Percentiles rank a stretch among this genome's conserved stretches.
Evolutionary conservation across 345 rosid genomes (phyloP).

Genomic region (Psidium friedrichsthalianum): DNA sequence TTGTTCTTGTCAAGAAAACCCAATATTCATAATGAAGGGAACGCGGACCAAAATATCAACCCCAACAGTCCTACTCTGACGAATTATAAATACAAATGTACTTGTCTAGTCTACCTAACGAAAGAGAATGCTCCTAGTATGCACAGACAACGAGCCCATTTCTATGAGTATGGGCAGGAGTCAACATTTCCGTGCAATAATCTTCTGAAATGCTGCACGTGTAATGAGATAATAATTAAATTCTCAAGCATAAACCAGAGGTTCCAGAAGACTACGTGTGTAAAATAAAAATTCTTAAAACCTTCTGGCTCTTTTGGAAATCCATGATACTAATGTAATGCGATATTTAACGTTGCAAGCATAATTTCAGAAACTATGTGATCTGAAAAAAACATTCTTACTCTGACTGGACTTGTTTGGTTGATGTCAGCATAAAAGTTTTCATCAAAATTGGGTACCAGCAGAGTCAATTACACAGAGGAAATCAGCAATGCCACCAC

Average conservation of each 20-base stretch:
- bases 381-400: background rate
- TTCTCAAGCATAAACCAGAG: background rate
- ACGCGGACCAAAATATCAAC: background rate
- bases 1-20: background rate
- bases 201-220: background rate
- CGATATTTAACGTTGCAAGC: background rate
- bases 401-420: background rate
- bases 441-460: background rate
- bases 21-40: background rate
- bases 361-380: background rate
- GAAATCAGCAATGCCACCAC: conserved; percentile 15
- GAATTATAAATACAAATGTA: background rate
- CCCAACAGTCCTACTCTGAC: background rate
- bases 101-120: background rate
- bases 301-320: background rate
- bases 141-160: background rate
- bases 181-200: background rate
- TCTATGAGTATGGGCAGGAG: background rate
- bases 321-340: background rate
- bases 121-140: background rate
- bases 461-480: background rate
- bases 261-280: background rate
- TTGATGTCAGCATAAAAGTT: background rate
- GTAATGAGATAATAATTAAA: background rate
- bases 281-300: background rate